Evolutionary conservation across 805 yeast genomes (phyloP).

Genomic region (Suhomyces canberraensis): DNA sequence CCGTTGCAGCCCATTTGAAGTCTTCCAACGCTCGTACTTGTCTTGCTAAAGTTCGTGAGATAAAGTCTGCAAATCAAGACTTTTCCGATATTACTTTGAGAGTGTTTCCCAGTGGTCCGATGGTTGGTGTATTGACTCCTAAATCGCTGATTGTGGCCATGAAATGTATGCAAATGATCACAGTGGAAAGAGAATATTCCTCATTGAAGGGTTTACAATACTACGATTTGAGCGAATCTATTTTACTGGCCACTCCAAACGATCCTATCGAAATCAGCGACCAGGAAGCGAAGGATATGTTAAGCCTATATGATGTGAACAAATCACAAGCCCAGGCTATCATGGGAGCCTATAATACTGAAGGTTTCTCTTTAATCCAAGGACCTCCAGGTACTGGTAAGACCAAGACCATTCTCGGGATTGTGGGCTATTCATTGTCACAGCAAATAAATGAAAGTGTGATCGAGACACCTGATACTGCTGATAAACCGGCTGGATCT

Average conservation of each 20-base stretch:
- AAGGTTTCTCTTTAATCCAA: slow-evolving; percentile 88
- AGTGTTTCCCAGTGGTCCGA: slow-evolving; percentile 51
- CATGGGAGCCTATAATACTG: slow-evolving; percentile 58
- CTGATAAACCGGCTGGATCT: slow-evolving; percentile 8
- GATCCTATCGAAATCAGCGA: slow-evolving; percentile 34
- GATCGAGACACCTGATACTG: slow-evolving; percentile 21
- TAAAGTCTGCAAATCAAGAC: slow-evolving; percentile 64
- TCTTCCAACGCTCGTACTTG: slow-evolving; percentile 48
- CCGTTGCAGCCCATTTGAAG: slow-evolving; percentile 24
- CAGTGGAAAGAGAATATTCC: slow-evolving; percentile 89
- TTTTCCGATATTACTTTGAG: slow-evolving; percentile 72
- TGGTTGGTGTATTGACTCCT: slow-evolving; percentile 58
- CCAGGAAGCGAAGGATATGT: slow-evolving; percentile 40
- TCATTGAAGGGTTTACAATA: slow-evolving; percentile 79
- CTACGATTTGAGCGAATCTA: slow-evolving; percentile 70
- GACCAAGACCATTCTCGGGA: slow-evolving; percentile 92
- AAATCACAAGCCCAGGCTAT: slow-evolving; percentile 91
- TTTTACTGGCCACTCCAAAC: slow-evolving; percentile 64
- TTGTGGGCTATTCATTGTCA: slow-evolving; percentile 73
- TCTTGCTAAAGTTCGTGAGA: slow-evolving; percentile 74
- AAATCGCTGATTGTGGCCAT: slow-evolving; percentile 62
- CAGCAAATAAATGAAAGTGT: slow-evolving; percentile 15
- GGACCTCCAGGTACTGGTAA: slow-evolving; percentile 99
- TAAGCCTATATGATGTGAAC: slow-evolving; percentile 59
- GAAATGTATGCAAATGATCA: slow-evolving; percentile 80